These are phyloP conservation scores for Vanrija sp. DNA, from an alignment of 1,284 basidiomycete genomes.

Conservation along the genomic window DNA sequence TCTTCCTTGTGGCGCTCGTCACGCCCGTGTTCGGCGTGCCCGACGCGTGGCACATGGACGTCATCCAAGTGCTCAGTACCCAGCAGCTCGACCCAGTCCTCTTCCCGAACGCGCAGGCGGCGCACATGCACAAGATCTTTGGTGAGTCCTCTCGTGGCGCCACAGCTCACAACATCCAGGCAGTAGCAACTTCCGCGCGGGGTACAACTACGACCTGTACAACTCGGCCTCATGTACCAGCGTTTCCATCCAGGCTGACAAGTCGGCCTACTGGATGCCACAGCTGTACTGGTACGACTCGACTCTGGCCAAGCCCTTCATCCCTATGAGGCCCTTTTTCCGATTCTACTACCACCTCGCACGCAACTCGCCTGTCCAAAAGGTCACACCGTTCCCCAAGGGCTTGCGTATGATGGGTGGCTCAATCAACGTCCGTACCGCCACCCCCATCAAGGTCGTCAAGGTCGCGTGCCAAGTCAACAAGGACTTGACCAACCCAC, in stretches of 20 bases:
- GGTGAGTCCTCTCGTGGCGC: slow-evolving; percentile 1
- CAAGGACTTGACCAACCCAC: neutral
- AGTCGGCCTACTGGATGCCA: slow-evolving; percentile 21
- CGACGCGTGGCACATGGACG: slow-evolving; percentile 17
- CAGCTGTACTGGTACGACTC: slow-evolving; percentile 13
- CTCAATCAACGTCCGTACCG: slow-evolving; percentile 4
- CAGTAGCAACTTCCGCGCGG: slow-evolving; percentile 13
- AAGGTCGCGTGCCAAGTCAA: too few species aligned
- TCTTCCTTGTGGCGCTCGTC: too few species aligned
- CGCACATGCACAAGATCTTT: slow-evolving; percentile 16
- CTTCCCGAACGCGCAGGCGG: slow-evolving; percentile 11
- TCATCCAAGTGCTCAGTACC: slow-evolving; percentile 1
- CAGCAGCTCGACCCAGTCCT: slow-evolving; percentile 19
- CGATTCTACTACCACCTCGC: slow-evolving; percentile 17
- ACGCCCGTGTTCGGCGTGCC: too few species aligned
- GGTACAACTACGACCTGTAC: slow-evolving; percentile 11
- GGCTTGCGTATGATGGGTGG: slow-evolving; percentile 16
- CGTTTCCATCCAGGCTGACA: slow-evolving; percentile 14
- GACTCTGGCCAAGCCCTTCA: slow-evolving; percentile 8
- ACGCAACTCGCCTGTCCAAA: neutral
- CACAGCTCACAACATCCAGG: neutral
- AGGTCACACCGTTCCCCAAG: slow-evolving; percentile 14
- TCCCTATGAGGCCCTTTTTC: slow-evolving; percentile 3
- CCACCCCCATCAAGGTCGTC: neutral
- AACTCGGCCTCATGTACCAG: slow-evolving; percentile 5